Evolutionary conservation across 371 early-diverging fungal species (phyloP).

Genomic region (Basidiobolus meristosporus): DNA sequence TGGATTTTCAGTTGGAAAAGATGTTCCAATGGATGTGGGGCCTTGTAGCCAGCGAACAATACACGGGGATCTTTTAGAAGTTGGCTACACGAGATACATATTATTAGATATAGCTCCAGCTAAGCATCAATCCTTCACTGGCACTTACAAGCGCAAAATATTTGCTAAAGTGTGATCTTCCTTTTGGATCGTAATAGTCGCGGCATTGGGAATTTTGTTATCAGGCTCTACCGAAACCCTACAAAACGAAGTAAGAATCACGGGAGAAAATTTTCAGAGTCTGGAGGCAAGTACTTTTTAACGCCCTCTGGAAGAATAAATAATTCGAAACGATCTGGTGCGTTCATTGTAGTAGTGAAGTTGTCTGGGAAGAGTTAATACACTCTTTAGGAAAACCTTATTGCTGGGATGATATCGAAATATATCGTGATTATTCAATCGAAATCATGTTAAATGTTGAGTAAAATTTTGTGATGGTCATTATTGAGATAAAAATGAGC

Average conservation of each 20-base stretch:
- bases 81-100: conserved; percentile 26
- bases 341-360: conserved; percentile 39
- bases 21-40: conserved; percentile 96
- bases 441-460: too few relatives aligned
- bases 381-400: too few relatives aligned
- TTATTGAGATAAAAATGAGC: too few relatives aligned
- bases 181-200: conserved; percentile 77
- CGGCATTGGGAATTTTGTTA: conserved; percentile 85
- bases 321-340: conserved; percentile 77
- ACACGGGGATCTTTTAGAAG: conserved; percentile 82
- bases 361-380: too few relatives aligned
- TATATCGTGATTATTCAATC: too few relatives aligned
- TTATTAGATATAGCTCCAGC: background rate
- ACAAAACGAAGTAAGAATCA: background rate
- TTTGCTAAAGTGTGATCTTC: conserved; percentile 98
- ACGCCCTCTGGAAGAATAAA: conserved; percentile 80
- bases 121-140: background rate
- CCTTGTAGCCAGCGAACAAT: conserved; percentile 91
- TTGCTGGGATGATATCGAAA: too few relatives aligned
- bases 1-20: conserved; percentile 77
- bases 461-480: too few relatives aligned
- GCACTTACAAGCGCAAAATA: conserved; percentile 62
- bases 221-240: conserved; percentile 22
- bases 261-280: background rate
- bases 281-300: conserved; percentile 50